phyloP scores from a whole-genome alignment of 2,329 filamentous ascomycete genomes.

The Fusarium longipes region DNA sequence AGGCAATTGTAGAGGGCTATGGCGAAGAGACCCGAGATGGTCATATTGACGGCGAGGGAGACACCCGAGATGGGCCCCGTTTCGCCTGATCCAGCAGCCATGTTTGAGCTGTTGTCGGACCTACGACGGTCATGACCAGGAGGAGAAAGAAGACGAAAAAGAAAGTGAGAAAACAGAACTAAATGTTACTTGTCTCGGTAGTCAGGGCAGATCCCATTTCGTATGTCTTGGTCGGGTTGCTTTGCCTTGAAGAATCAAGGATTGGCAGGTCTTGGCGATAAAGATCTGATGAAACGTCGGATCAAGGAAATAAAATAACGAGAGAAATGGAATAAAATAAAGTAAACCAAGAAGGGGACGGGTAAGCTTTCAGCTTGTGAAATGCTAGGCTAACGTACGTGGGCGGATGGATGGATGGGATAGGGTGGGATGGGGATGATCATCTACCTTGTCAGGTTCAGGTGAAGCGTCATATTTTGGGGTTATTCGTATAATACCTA shows the following conservation, averaged over 20 bases:
- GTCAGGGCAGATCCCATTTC: neutral
- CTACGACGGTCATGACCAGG: slow-evolving; percentile 22
- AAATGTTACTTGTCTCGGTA: neutral
- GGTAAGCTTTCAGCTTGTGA: neutral
- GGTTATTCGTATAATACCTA: neutral
- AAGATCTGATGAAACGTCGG: neutral
- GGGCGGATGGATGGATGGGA: neutral
- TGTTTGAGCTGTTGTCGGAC: slow-evolving; percentile 21
- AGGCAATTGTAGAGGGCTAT: slow-evolving; percentile 34
- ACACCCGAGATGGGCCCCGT: slow-evolving; percentile 23
- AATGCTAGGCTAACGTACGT: neutral
- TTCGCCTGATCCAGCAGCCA: slow-evolving; percentile 23
- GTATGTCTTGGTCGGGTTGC: neutral
- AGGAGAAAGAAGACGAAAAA: neutral
- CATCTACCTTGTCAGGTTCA: neutral
- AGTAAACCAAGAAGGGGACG: neutral
- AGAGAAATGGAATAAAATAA: neutral
- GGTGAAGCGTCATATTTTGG: slow-evolving; percentile 1
- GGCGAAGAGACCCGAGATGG: slow-evolving; percentile 34
- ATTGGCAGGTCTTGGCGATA: neutral
- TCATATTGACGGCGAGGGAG: slow-evolving; percentile 32
- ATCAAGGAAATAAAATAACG: neutral
- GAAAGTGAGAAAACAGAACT: too few relatives aligned
- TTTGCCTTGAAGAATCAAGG: neutral
- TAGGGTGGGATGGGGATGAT: neutral